These are phyloP conservation scores for Drechslerella dactyloides DNA, from an alignment of 2,329 filamentous ascomycete species.

Conservation along the genomic window DNA sequence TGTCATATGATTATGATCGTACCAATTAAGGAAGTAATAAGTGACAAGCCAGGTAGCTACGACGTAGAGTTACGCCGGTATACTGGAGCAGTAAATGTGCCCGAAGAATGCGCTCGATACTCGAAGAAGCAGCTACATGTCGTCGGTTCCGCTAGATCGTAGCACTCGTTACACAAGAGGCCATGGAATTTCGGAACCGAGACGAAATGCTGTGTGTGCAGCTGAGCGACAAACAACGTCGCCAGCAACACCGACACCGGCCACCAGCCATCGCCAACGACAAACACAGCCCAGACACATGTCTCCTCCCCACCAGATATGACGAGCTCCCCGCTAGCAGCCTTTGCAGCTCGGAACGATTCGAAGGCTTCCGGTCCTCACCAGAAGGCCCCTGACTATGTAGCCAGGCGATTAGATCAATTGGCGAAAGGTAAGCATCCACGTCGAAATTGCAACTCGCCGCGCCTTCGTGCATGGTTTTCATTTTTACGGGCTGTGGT, in stretches of 20 bases:
- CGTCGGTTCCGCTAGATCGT: neutral
- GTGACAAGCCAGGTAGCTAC: neutral
- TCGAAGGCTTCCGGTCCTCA: constrained; percentile 11
- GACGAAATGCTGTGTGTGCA: neutral
- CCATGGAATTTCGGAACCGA: constrained; percentile 4
- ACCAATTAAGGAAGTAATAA: neutral
- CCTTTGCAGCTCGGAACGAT: constrained; percentile 20
- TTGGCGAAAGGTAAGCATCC: constrained; percentile 34
- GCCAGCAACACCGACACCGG: neutral
- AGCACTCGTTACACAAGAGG: constrained; percentile 2
- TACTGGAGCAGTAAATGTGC: too few relatives aligned
- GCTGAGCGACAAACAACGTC: constrained; percentile 3
- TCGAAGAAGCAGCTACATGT: neutral
- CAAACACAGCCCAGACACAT: neutral
- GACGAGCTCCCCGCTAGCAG: constrained; percentile 39
- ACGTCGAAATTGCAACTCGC: neutral
- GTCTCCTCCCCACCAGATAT: constrained; percentile 11
- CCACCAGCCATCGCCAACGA: neutral
- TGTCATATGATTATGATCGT: neutral
- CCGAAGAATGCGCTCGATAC: neutral
- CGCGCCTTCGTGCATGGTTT: neutral
- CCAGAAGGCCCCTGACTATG: constrained; percentile 32
- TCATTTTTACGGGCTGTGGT: neutral
- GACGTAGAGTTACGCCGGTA: too few relatives aligned
- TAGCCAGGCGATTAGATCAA: constrained; percentile 26